These are phyloP conservation scores for Lasiodiplodia hormozganensis DNA, from an alignment of 2,329 filamentous ascomycete genomes.

Conservation along the genomic window DNA sequence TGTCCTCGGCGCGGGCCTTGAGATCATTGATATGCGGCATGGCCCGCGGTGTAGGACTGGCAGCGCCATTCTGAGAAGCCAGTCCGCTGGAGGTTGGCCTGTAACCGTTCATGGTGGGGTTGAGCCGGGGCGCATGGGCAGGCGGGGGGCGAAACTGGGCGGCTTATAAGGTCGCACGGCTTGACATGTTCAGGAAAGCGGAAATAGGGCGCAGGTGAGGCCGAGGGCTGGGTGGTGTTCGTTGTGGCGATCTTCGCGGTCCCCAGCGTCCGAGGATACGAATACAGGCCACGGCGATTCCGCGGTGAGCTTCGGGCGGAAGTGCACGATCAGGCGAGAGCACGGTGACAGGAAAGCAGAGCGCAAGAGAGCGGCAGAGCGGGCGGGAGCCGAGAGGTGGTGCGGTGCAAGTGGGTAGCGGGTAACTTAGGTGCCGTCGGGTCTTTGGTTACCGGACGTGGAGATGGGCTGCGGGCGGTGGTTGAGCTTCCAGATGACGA, in stretches of 20 bases:
- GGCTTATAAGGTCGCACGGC: slow-evolving; percentile 5
- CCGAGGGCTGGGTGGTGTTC: slow-evolving; percentile 3
- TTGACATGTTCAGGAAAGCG: slow-evolving; percentile 19
- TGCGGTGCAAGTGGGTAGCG: background rate
- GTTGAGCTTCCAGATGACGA: slow-evolving; percentile 26
- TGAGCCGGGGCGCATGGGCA: slow-evolving; percentile 23
- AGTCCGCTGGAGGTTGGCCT: slow-evolving; percentile 35
- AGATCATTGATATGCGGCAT: slow-evolving; percentile 54
- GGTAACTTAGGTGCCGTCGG: slow-evolving; percentile 10
- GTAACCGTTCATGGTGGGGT: slow-evolving; percentile 30
- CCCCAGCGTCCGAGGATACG: slow-evolving; percentile 21
- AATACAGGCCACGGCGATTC: slow-evolving; percentile 24
- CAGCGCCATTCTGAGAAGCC: slow-evolving; percentile 35
- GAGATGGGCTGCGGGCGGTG: slow-evolving; percentile 8
- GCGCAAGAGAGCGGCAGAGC: background rate
- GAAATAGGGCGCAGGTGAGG: background rate
- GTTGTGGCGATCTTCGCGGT: slow-evolving; percentile 18
- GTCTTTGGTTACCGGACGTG: slow-evolving; percentile 23
- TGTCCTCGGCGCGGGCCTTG: slow-evolving; percentile 47
- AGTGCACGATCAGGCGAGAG: background rate
- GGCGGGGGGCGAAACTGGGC: slow-evolving; percentile 9
- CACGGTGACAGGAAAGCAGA: background rate
- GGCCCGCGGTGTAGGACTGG: slow-evolving; percentile 36
- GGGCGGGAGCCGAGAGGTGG: background rate
- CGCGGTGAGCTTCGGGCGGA: slow-evolving; percentile 11